Evolutionary conservation across 2,329 filamentous ascomycete species (phyloP).

Genomic region (Pyrenophora seminiperda): DNA sequence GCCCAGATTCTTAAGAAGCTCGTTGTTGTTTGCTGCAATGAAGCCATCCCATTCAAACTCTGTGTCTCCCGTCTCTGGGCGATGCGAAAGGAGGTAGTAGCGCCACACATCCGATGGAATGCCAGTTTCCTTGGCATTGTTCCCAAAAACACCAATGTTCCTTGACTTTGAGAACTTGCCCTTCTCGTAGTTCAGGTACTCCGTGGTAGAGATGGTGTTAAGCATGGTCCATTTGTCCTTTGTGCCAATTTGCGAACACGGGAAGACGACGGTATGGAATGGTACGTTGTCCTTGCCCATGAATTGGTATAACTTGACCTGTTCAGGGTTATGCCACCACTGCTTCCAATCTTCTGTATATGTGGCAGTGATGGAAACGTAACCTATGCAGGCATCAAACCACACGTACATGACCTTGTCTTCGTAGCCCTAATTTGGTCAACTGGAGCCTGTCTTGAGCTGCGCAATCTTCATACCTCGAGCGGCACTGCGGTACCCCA

Average conservation of each 20-base stretch:
- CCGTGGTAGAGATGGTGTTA: constrained; percentile 84
- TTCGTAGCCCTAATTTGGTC: constrained; percentile 58
- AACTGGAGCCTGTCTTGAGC: constrained; percentile 1
- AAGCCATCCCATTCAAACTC: constrained; percentile 91
- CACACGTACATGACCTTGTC: constrained; percentile 89
- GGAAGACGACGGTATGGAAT: constrained; percentile 92
- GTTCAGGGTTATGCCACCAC: constrained; percentile 91
- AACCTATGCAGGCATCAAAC: constrained; percentile 93
- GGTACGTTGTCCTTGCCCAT: constrained; percentile 91
- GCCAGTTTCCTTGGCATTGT: constrained; percentile 84
- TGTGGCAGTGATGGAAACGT: constrained; percentile 90
- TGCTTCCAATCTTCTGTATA: constrained; percentile 90
- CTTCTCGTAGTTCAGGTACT: constrained; percentile 60
- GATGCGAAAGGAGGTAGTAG: constrained; percentile 84
- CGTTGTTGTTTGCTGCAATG: constrained; percentile 84
- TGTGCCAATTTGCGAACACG: constrained; percentile 82
- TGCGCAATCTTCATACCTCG: constrained; percentile 30
- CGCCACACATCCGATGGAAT: constrained; percentile 88
- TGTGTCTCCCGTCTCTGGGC: constrained; percentile 83
- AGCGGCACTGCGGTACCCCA: constrained; percentile 75
- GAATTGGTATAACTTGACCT: constrained; percentile 87
- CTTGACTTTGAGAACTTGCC: constrained; percentile 89
- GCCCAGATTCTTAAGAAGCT: constrained; percentile 76
- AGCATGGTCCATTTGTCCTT: constrained; percentile 87
- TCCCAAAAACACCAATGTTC: constrained; percentile 88